Evolutionary conservation across 2,329 filamentous ascomycete species (phyloP).

Genomic region (Chaetomium globosum): DNA sequence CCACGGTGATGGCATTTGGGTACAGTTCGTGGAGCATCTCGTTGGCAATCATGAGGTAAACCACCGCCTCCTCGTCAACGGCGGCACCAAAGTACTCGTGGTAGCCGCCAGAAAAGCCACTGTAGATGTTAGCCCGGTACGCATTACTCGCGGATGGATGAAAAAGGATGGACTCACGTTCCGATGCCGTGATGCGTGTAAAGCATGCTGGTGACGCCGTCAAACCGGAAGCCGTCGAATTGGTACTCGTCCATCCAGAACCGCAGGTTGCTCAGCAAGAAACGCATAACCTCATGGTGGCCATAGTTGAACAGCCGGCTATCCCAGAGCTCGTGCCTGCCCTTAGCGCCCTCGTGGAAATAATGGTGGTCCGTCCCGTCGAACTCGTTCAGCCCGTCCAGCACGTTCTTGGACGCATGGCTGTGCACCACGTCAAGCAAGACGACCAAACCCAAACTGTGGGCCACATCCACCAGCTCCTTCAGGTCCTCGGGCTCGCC

Average conservation of each 20-base stretch:
- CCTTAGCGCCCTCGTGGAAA: constrained; percentile 85
- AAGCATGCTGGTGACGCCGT: constrained; percentile 98
- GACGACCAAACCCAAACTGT: constrained; percentile 85
- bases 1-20: constrained; percentile 84
- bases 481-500: constrained; percentile 93
- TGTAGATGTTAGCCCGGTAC: constrained; percentile 43
- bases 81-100: constrained; percentile 93
- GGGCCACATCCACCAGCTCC: constrained; percentile 93
- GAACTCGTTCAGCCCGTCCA: constrained; percentile 94
- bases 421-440: constrained; percentile 96
- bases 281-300: constrained; percentile 90
- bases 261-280: constrained; percentile 88
- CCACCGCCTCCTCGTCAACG: constrained; percentile 91
- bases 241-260: constrained; percentile 99
- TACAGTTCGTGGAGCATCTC: constrained; percentile 93
- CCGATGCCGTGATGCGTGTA: constrained; percentile 96
- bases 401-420: constrained; percentile 95
- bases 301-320: constrained; percentile 97
- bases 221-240: constrained; percentile 97
- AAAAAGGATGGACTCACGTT: constrained; percentile 63
- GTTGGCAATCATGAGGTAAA: constrained; percentile 95
- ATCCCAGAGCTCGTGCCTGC: constrained; percentile 92
- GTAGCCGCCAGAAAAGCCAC: constrained; percentile 94
- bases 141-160: neutral
- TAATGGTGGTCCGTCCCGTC: constrained; percentile 94